Conservation (phyloP, 1,284 basidiomycete genomes). For the Albatrellus sp. region DNA sequence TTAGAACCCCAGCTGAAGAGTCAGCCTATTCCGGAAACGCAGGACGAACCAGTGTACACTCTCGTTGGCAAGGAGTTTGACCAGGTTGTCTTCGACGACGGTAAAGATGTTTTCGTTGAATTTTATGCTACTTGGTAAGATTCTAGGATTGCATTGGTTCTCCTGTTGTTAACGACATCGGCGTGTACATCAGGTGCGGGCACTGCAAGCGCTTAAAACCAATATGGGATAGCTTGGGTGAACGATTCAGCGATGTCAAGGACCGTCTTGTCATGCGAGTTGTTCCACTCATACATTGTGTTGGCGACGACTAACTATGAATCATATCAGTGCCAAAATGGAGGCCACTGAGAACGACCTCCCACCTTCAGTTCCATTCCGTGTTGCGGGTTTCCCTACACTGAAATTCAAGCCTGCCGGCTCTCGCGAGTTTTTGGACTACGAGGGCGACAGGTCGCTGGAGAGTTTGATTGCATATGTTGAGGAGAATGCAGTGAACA, state of each 20-base stretch:
- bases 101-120: constrained; percentile 94
- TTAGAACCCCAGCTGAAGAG: constrained; percentile 85
- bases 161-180: neutral
- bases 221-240: constrained; percentile 85
- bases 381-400: constrained; percentile 84
- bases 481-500: constrained; percentile 71
- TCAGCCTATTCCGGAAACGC: constrained; percentile 73
- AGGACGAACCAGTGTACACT: constrained; percentile 75
- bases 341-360: constrained; percentile 97
- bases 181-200: constrained; percentile 54
- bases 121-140: constrained; percentile 93
- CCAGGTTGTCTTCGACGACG: constrained; percentile 72
- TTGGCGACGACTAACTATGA: constrained; percentile 9
- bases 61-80: constrained; percentile 91
- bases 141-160: neutral
- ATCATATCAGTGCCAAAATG: constrained; percentile 76
- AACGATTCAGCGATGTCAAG: constrained; percentile 70
- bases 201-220: constrained; percentile 96
- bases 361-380: constrained; percentile 79
- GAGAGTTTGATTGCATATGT: constrained; percentile 81
- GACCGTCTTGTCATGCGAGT: constrained; percentile 76
- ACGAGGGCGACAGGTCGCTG: constrained; percentile 82
- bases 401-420: constrained; percentile 96
- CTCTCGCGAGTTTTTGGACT: constrained; percentile 78
- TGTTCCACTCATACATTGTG: constrained; percentile 3